Conservation (phyloP, 495 filamentous ascomycete genomes). For the Annulohypoxylon nitens region DNA sequence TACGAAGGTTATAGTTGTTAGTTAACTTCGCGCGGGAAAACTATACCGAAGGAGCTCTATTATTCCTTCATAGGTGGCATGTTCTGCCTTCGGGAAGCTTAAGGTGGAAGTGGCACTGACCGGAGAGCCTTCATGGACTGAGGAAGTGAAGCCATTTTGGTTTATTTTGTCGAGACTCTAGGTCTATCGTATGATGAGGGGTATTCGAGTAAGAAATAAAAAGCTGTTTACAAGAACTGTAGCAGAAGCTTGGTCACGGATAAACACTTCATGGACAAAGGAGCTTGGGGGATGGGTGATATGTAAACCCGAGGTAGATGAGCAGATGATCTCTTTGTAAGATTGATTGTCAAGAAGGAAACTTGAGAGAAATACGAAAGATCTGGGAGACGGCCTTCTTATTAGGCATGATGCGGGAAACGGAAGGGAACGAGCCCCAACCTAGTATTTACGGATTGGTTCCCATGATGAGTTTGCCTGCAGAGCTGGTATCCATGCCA, state of each 20-base stretch:
- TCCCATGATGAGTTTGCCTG: slow-evolving; percentile 38
- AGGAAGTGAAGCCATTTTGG: slow-evolving; percentile 59
- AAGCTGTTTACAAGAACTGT: slow-evolving; percentile 10
- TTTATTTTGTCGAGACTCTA: slow-evolving; percentile 10
- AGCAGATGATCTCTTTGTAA: slow-evolving; percentile 7
- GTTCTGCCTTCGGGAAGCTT: neutral
- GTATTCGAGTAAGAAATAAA: slow-evolving; percentile 14
- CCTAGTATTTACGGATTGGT: slow-evolving; percentile 39
- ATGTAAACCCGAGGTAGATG: slow-evolving; percentile 13
- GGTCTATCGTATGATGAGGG: slow-evolving; percentile 28
- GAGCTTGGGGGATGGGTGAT: slow-evolving; percentile 6
- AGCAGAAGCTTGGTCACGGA: slow-evolving; percentile 21
- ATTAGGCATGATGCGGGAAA: slow-evolving; percentile 30
- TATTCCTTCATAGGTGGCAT: neutral
- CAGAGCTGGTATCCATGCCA: slow-evolving; percentile 40
- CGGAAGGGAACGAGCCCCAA: slow-evolving; percentile 30
- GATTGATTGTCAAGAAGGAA: slow-evolving; percentile 21
- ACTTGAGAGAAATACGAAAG: slow-evolving; percentile 19
- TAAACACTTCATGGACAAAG: neutral
- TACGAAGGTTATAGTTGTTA: slow-evolving; percentile 49
- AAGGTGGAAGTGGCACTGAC: slow-evolving; percentile 53
- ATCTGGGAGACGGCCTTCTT: slow-evolving; percentile 37
- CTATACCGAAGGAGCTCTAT: neutral
- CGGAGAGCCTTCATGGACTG: slow-evolving; percentile 72
- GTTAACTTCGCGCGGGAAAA: neutral